A percentile compares a stretch with the other conserved stretches of the same genome.
These are phyloP conservation scores for Karstenula rhodostoma DNA, from an alignment of 2,329 filamentous ascomycete genomes.

Conservation along the genomic window DNA sequence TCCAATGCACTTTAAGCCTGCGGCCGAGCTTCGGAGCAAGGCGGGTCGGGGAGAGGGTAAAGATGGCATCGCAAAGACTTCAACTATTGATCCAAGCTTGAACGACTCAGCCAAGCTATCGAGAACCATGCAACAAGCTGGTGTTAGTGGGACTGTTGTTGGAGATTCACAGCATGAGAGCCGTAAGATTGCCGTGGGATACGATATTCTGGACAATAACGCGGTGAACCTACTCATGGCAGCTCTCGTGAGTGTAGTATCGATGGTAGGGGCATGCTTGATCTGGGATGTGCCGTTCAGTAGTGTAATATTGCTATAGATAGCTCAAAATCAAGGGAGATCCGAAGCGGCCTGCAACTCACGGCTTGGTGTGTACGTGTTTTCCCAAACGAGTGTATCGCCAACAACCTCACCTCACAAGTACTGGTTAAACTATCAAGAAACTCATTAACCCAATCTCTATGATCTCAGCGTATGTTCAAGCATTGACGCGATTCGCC, in stretches of 20 bases:
- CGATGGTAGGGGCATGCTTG: conserved; percentile 65
- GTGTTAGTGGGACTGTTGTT: conserved; percentile 31
- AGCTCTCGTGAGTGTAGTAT: conserved; percentile 77
- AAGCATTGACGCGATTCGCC: background rate
- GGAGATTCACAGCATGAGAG: conserved; percentile 53
- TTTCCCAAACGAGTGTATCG: too few species aligned
- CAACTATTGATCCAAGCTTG: conserved; percentile 18
- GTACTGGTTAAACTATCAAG: background rate
- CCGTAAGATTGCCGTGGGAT: conserved; percentile 67
- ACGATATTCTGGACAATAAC: conserved; percentile 89
- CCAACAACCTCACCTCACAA: too few species aligned
- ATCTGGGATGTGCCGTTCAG: conserved; percentile 44
- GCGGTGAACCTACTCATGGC: conserved; percentile 96
- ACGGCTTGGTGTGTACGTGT: too few species aligned
- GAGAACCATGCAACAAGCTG: conserved; percentile 44
- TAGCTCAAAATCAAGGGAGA: background rate
- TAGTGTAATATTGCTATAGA: conserved; percentile 30
- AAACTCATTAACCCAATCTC: background rate
- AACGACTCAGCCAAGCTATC: conserved; percentile 32
- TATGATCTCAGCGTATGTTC: too few species aligned
- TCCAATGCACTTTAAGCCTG: conserved; percentile 40
- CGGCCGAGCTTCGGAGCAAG: conserved; percentile 44
- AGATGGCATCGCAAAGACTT: conserved; percentile 46
- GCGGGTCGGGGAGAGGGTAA: conserved; percentile 53
- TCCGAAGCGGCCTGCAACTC: background rate